Conservation (phyloP, 2,329 filamentous ascomycete genomes). For the Lasiodiplodia sp. region DNA sequence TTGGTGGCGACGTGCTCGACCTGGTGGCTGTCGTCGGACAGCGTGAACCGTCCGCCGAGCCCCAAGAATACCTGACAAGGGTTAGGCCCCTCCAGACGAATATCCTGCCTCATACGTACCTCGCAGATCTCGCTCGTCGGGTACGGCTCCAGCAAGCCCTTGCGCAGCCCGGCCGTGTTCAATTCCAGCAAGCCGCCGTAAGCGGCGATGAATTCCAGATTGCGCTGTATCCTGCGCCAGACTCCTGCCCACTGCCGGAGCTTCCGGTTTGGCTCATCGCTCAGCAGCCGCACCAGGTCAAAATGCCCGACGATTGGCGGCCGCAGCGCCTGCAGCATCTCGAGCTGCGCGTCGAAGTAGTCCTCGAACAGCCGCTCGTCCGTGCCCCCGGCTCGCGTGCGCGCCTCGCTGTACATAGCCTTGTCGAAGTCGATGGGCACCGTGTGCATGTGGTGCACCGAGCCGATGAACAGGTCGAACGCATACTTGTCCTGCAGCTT, state of each 20-base stretch:
- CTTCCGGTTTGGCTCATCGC: slow-evolving; percentile 69
- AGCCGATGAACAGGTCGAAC: slow-evolving; percentile 92
- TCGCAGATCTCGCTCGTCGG: slow-evolving; percentile 79
- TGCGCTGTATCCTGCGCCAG: slow-evolving; percentile 77
- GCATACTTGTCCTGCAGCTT: slow-evolving; percentile 65
- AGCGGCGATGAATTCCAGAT: slow-evolving; percentile 71
- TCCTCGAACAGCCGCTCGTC: slow-evolving; percentile 75
- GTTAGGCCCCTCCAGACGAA: slow-evolving; percentile 2
- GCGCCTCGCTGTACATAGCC: slow-evolving; percentile 70
- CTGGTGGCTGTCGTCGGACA: slow-evolving; percentile 95
- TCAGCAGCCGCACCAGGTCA: slow-evolving; percentile 85
- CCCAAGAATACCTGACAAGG: slow-evolving; percentile 69
- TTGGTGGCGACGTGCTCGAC: slow-evolving; percentile 87
- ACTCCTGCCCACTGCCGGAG: slow-evolving; percentile 67
- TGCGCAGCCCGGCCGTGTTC: slow-evolving; percentile 85
- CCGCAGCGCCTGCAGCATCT: slow-evolving; percentile 75
- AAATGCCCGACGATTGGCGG: slow-evolving; percentile 92
- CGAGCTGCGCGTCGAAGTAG: slow-evolving; percentile 88
- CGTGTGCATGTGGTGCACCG: slow-evolving; percentile 85
- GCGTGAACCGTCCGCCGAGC: slow-evolving; percentile 80
- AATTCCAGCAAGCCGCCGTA: slow-evolving; percentile 89
- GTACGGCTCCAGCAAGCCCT: slow-evolving; percentile 91
- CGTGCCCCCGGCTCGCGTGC: slow-evolving; percentile 61
- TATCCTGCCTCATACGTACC: slow-evolving; percentile 54
- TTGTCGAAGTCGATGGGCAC: slow-evolving; percentile 89